Conservation (phyloP, 768 basidiomycete species). For the Boletus rubescentipes region DNA sequence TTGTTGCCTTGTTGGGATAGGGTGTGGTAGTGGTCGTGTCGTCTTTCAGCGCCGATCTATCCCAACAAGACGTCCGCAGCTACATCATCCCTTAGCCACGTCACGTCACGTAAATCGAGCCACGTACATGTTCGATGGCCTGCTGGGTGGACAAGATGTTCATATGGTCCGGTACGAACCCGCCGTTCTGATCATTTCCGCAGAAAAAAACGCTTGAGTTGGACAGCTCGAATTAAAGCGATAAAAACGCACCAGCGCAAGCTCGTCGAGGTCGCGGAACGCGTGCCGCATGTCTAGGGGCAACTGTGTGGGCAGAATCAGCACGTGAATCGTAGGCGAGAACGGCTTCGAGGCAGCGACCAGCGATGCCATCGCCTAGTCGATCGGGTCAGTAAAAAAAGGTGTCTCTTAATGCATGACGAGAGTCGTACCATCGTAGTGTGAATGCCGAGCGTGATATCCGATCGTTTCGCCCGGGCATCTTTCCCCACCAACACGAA, state of each 20-base stretch:
- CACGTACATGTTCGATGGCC: conserved; percentile 58
- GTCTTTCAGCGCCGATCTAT: conserved; percentile 44
- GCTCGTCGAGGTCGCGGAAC: conserved; percentile 70
- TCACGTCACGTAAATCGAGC: background rate
- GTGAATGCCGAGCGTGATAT: conserved; percentile 62
- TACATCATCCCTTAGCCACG: conserved; percentile 27
- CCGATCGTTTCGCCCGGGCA: conserved; percentile 57
- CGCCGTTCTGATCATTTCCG: conserved; percentile 44
- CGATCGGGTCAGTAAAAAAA: background rate
- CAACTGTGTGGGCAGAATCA: conserved; percentile 71
- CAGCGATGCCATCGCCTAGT: conserved; percentile 52
- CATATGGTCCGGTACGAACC: conserved; percentile 70
- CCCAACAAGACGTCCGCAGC: conserved; percentile 58
- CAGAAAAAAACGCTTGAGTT: no score
- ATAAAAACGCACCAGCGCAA: conserved; percentile 48
- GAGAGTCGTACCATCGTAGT: conserved; percentile 50
- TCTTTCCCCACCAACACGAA: conserved; percentile 70
- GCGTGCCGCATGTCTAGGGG: conserved; percentile 70
- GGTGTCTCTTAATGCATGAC: background rate
- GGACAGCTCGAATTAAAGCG: background rate
- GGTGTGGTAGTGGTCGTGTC: no score
- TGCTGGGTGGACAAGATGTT: conserved; percentile 61
- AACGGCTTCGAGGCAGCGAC: conserved; percentile 62
- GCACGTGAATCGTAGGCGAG: conserved; percentile 67
- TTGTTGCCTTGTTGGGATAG: no score